These are phyloP conservation scores for Microthlaspi erraticum DNA, from an alignment of 345 rosid species.

Conservation along the genomic window DNA sequence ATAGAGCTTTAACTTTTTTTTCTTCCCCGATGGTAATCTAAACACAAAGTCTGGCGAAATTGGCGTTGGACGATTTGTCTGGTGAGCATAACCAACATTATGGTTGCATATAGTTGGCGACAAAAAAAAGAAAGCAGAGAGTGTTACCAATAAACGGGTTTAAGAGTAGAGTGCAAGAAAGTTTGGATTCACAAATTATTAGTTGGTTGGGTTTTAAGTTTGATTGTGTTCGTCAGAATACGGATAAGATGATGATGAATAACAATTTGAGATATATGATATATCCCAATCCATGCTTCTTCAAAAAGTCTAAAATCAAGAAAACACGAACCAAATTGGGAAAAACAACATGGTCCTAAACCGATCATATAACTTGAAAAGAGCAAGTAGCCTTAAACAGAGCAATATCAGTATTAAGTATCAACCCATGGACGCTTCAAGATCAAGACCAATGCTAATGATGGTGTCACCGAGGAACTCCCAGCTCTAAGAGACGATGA, in stretches of 20 bases:
- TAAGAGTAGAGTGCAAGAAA: constrained; percentile 26
- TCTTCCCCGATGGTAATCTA: not conserved
- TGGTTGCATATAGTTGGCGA: constrained; percentile 22
- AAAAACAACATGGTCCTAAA: not conserved
- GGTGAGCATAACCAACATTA: constrained; percentile 20
- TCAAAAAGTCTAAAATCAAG: not conserved
- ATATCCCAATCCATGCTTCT: not conserved
- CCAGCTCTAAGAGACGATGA: constrained; percentile 40
- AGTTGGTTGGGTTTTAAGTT: constrained; percentile 22
- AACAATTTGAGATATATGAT: not conserved
- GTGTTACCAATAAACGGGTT: not conserved
- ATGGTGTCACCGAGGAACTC: constrained; percentile 47
- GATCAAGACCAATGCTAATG: constrained; percentile 37
- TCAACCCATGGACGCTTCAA: constrained; percentile 27
- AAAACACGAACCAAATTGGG: not conserved
- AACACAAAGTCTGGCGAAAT: constrained; percentile 30
- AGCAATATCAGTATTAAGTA: constrained; percentile 16
- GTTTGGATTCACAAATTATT: constrained; percentile 16
- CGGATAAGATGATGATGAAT: not conserved
- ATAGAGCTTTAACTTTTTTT: not conserved
- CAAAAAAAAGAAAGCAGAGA: not conserved
- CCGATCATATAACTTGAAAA: not conserved
- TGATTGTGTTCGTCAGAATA: constrained; percentile 6
- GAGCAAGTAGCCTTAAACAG: constrained; percentile 3
- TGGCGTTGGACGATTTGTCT: constrained; percentile 32